These are phyloP conservation scores for Xylaria acuta DNA, from an alignment of 495 filamentous ascomycete genomes.

Conservation along the genomic window DNA sequence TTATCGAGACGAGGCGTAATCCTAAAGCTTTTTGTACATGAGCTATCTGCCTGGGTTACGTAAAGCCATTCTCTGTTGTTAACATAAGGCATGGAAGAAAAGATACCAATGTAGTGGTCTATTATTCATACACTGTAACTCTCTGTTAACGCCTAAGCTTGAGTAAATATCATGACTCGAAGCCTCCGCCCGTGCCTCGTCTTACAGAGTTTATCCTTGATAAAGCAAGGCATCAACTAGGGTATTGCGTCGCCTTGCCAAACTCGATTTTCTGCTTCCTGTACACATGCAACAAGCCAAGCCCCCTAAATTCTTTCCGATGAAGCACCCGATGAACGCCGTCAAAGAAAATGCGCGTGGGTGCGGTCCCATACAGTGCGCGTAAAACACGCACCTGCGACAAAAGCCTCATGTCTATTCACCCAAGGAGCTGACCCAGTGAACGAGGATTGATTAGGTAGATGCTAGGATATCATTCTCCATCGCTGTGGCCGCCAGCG, in stretches of 20 bases:
- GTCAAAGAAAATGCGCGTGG: conserved; percentile 14
- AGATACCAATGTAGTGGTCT: conserved; percentile 25
- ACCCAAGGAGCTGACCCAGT: neutral
- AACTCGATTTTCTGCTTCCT: conserved; percentile 29
- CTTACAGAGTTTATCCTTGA: conserved; percentile 10
- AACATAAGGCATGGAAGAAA: conserved; percentile 4
- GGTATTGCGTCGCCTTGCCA: conserved; percentile 39
- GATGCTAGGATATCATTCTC: conserved; percentile 42
- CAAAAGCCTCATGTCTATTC: neutral
- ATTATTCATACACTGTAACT: conserved; percentile 24
- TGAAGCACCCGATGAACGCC: conserved; percentile 25
- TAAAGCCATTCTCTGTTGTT: conserved; percentile 3
- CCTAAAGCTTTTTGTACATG: neutral
- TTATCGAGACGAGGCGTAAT: neutral
- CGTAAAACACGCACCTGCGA: conserved; percentile 1
- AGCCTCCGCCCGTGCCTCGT: neutral
- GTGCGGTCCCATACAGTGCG: conserved; percentile 14
- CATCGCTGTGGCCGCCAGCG: conserved; percentile 52
- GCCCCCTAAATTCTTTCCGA: conserved; percentile 1
- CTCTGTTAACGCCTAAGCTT: conserved; percentile 15
- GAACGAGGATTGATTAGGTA: neutral
- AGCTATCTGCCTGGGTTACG: neutral
- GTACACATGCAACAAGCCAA: conserved; percentile 35
- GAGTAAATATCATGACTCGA: conserved; percentile 9
- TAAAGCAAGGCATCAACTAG: conserved; percentile 28